Evolutionary conservation across 139 green algal genomes (phyloP), one percentile per base, ranked within the genome.

Genomic region (Astrephomene gubernaculifera): DNA sequence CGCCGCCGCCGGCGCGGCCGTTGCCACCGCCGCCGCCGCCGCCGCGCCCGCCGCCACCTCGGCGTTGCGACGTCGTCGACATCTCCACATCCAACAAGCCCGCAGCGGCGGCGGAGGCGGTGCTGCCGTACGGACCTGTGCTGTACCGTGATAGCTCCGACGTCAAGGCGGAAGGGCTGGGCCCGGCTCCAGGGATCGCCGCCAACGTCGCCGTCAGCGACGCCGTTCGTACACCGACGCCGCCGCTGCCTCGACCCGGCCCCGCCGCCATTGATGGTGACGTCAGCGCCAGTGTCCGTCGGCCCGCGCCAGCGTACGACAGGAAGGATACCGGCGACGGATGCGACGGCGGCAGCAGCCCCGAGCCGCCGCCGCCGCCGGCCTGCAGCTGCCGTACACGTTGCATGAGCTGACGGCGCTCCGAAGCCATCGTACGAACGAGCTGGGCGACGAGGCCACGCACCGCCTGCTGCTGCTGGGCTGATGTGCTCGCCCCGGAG

Each of bases 401-500:
- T 29, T 60, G 60, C 60, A 73, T 71, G 39, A 83, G 60, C 25
- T 71, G 39, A 9, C 39, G 36, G 19, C 74, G 74, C 38, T 83
- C 76, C 39, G 39, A 36, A 14, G 64, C 31, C 76, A 83, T 71
- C 60, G 60, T 24, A 2, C 41, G 60, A 2, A 83, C 60, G 12
- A 83, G 7, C 41, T 83, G 76, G 14, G 25, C 4, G 29, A 83
- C 76, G 27, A 54, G 57, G 29, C 60, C 60, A 1, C 76, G 74
- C 54, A 78, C 41, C 19, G 43, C 70, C 41, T 53, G 38, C 22
- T 21, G 5, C 12, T 74, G 67, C 71, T 79, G 71, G n/a, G n/a
- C n/a, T n/a, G n/a, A n/a, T n/a, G n/a, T n/a, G n/a, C n/a, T n/a
- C n/a, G n/a, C n/a, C n/a, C n/a, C n/a, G n/a, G n/a, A n/a, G n/a